Conservation (phyloP, 2,329 filamentous ascomycete genomes). For the Cordyceps farinosa region DNA sequence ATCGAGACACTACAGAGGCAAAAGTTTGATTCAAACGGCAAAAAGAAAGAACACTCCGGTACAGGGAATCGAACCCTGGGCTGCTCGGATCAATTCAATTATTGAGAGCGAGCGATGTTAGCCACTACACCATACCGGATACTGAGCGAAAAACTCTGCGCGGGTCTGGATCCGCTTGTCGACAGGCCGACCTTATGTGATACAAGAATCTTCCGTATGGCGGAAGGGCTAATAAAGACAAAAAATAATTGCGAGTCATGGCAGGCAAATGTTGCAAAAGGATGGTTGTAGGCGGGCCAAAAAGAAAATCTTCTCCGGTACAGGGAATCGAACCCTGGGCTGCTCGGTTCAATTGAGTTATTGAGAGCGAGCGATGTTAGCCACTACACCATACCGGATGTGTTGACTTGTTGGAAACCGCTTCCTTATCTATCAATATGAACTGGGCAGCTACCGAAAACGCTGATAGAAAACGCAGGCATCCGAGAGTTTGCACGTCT, state of each 20-base stretch:
- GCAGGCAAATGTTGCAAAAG: neutral
- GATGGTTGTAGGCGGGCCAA: neutral
- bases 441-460: no score
- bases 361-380: slow-evolving; percentile 37
- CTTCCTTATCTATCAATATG: neutral
- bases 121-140: slow-evolving; percentile 37
- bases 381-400: slow-evolving; percentile 36
- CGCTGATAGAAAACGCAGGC: no score
- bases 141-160: neutral
- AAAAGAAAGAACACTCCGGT: slow-evolving; percentile 19
- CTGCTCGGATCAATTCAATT: slow-evolving; percentile 19
- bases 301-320: slow-evolving; percentile 19
- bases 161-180: slow-evolving; percentile 3
- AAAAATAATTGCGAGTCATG: neutral
- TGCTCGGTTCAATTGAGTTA: slow-evolving; percentile 17
- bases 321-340: slow-evolving; percentile 23
- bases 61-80: slow-evolving; percentile 23
- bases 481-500: no score
- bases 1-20: neutral
- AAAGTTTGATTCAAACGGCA: neutral
- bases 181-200: neutral
- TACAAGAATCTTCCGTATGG: neutral
- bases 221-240: neutral
- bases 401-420: neutral
- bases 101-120: slow-evolving; percentile 36